Percentiles rank a stretch among this genome's conserved stretches.
Conservation (phyloP, 768 basidiomycete genomes). For the Austroboletus festivus region DNA sequence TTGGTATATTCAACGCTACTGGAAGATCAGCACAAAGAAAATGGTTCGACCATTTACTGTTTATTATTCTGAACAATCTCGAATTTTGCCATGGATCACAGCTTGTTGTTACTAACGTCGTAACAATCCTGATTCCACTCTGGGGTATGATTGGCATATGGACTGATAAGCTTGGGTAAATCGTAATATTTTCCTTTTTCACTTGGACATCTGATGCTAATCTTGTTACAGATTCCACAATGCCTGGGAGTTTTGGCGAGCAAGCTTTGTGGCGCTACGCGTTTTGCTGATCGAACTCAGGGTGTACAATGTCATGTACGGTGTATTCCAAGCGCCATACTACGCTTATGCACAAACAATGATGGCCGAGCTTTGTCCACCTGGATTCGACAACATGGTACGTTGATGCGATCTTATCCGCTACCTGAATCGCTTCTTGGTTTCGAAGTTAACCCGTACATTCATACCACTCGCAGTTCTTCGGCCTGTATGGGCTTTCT, state of each 20-base stretch:
- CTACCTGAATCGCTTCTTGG: background rate
- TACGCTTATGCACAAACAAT: constrained; percentile 84
- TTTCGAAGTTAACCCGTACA: background rate
- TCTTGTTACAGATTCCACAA: constrained; percentile 59
- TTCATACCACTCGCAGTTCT: constrained; percentile 75
- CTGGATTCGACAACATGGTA: constrained; percentile 83
- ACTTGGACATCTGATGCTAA: background rate
- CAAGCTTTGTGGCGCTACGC: background rate
- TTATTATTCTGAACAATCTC: background rate
- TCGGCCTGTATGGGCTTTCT: constrained; percentile 81
- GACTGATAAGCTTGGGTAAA: constrained; percentile 70
- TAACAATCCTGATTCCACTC: constrained; percentile 73
- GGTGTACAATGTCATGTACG: constrained; percentile 78
- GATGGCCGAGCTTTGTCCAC: constrained; percentile 87
- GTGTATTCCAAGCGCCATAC: constrained; percentile 83
- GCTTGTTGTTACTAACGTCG: constrained; percentile 76
- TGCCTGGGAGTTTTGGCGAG: constrained; percentile 83
- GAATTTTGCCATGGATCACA: constrained; percentile 24
- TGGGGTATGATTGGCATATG: constrained; percentile 89
- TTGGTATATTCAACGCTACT: constrained; percentile 80
- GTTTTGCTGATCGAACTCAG: constrained; percentile 31
- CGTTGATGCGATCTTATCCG: background rate
- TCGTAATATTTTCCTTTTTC: background rate
- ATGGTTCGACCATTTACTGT: constrained; percentile 50
- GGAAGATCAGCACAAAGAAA: constrained; percentile 75